These are phyloP conservation scores for Curvularia spicifera DNA, from an alignment of 2,329 filamentous ascomycete species.

Conservation along the genomic window DNA sequence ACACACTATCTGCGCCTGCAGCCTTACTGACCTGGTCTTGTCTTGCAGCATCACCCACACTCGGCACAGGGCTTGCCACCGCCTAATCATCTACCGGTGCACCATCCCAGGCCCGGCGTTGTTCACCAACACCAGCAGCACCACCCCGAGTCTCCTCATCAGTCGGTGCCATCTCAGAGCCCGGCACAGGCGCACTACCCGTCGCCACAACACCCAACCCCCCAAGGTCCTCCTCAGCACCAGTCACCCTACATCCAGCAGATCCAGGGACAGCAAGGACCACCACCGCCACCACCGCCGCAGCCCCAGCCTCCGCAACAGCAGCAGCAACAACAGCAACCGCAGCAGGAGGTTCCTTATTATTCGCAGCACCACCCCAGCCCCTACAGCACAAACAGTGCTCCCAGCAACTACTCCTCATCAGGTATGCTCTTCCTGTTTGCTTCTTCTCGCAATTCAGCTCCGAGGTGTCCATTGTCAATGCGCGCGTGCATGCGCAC, in stretches of 20 bases:
- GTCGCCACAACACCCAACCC: slow-evolving; percentile 68
- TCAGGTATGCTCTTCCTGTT: slow-evolving; percentile 55
- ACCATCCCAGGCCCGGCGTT: slow-evolving; percentile 74
- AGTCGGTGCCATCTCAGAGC: slow-evolving; percentile 65
- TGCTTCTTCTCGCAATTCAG: slow-evolving; percentile 15
- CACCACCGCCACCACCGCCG: slow-evolving; percentile 58
- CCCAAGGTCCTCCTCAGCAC: slow-evolving; percentile 59
- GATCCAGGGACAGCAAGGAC: slow-evolving; percentile 66
- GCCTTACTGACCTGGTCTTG: slow-evolving; percentile 40
- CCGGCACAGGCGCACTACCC: slow-evolving; percentile 66
- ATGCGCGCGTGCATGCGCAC: slow-evolving; percentile 18
- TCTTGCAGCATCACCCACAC: slow-evolving; percentile 74
- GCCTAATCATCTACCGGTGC: slow-evolving; percentile 63
- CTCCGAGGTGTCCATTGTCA: slow-evolving; percentile 12
- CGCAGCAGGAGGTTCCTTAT: slow-evolving; percentile 70
- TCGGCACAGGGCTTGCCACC: slow-evolving; percentile 74
- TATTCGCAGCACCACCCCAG: slow-evolving; percentile 84
- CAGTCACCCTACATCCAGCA: slow-evolving; percentile 70
- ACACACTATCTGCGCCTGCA: slow-evolving; percentile 18
- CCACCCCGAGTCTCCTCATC: slow-evolving; percentile 69
- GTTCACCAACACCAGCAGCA: slow-evolving; percentile 57
- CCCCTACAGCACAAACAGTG: slow-evolving; percentile 82
- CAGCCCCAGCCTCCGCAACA: slow-evolving; percentile 41
- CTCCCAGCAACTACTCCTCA: slow-evolving; percentile 83
- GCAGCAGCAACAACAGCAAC: slow-evolving; percentile 57